These are phyloP conservation scores for Ensete ventricosum DNA, from an alignment of 176 grass and related monocot species.

Conservation along the genomic window DNA sequence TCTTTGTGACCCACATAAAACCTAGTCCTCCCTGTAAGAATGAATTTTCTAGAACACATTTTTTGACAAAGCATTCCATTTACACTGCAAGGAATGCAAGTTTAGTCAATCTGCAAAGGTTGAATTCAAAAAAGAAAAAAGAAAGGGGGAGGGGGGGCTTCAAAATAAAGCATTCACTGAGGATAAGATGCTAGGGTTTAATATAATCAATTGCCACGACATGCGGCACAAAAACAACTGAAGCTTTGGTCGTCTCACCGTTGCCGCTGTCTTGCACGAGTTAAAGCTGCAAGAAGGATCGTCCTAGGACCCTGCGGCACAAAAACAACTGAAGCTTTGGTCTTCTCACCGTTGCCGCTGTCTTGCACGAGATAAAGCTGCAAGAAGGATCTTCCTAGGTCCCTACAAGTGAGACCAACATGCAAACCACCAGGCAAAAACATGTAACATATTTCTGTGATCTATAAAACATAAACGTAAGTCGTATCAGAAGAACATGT, in stretches of 20 bases:
- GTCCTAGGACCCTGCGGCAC: slow-evolving; percentile 52
- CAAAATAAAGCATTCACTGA: background rate
- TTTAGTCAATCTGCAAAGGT: background rate
- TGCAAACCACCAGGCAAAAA: too few relatives aligned
- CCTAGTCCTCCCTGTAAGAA: too few relatives aligned
- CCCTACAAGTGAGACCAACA: slow-evolving; percentile 25
- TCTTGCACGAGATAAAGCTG: slow-evolving; percentile 41
- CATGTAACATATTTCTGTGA: too few relatives aligned
- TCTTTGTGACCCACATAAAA: too few relatives aligned
- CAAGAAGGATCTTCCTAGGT: slow-evolving; percentile 72
- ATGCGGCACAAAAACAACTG: background rate
- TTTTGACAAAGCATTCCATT: background rate
- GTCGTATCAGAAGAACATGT: too few relatives aligned
- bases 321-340: background rate
- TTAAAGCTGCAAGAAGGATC: slow-evolving; percentile 54
- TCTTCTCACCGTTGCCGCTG: slow-evolving; percentile 11
- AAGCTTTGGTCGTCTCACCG: background rate
- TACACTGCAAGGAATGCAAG: background rate
- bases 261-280: slow-evolving; percentile 40
- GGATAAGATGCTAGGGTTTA: background rate
- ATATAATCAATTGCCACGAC: background rate
- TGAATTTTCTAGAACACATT: background rate
- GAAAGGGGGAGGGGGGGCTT: background rate
- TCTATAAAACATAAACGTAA: too few relatives aligned
- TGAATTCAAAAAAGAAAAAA: background rate